A percentile compares a stretch with the other conserved stretches of the same genome.
Conservation (phyloP, 129 eudicot genomes). For the Helichrysum umbraculigerum region DNA sequence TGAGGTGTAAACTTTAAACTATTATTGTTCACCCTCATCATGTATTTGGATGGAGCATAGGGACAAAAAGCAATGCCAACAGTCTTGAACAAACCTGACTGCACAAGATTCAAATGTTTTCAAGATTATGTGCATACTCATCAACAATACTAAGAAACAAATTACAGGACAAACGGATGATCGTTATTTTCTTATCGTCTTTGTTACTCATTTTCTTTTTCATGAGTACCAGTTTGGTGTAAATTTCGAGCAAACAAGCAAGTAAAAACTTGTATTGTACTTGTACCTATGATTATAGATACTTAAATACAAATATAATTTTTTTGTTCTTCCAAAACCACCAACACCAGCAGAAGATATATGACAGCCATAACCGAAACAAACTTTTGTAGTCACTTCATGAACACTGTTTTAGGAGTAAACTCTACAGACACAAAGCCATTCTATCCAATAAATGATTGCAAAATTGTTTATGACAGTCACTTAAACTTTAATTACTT, state of each 20-base stretch:
- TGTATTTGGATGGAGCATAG: slow-evolving; percentile 5
- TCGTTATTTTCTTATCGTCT: neutral
- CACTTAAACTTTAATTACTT: too few species aligned
- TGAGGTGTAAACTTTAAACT: slow-evolving; percentile 36
- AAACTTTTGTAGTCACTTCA: neutral
- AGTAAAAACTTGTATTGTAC: slow-evolving; percentile 5
- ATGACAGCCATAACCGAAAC: neutral
- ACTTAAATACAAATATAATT: neutral
- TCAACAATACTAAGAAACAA: slow-evolving; percentile 3
- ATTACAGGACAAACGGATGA: neutral
- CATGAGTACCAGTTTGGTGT: slow-evolving; percentile 5
- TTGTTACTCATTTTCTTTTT: slow-evolving; percentile 1
- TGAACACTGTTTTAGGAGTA: neutral
- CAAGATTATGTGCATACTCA: neutral
- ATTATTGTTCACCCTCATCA: neutral
- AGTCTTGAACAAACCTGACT: slow-evolving; percentile 4
- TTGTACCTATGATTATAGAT: slow-evolving; percentile 22
- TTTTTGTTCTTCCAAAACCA: neutral
- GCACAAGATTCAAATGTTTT: slow-evolving; percentile 9
- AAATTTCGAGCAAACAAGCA: slow-evolving; percentile 1
- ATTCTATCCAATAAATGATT: neutral
- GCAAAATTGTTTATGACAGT: neutral
- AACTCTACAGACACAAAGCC: neutral
- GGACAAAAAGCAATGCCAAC: neutral
- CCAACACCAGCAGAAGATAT: neutral